Conservation (phyloP, 257 asterid species). For the Capsicum chinense region DNA sequence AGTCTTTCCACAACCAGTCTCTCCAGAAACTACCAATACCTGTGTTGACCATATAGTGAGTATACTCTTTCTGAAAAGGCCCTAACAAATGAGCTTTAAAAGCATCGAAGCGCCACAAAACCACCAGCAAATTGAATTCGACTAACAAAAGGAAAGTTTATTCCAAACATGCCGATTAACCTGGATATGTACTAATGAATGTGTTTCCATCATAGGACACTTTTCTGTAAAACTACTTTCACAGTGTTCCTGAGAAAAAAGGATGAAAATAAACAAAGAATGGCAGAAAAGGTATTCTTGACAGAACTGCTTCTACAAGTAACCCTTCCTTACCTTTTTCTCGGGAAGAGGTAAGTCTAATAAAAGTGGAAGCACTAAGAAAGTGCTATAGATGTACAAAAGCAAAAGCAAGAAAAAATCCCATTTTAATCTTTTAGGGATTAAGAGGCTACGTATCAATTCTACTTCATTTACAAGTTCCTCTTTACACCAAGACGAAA, state of each 20-base stretch:
- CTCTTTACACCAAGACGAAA: not conserved
- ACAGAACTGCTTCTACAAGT: conserved; percentile 14
- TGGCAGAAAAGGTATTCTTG: not conserved
- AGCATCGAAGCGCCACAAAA: not conserved
- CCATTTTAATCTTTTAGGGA: not conserved
- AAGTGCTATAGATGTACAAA: not conserved
- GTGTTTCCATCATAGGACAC: not conserved
- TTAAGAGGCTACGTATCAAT: not conserved
- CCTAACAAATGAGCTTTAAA: not conserved
- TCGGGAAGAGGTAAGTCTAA: not conserved
- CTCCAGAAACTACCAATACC: conserved; percentile 98
- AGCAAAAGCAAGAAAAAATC: not conserved
- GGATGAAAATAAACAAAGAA: not conserved
- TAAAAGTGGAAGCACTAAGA: conserved; percentile 2
- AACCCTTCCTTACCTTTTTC: not conserved
- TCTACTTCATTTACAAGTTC: conserved; percentile 11
- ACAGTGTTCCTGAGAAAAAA: not conserved
- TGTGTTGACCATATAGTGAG: conserved; percentile 37
- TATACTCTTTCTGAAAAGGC: not conserved
- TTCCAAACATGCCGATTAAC: conserved; percentile 5
- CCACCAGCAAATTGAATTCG: conserved; percentile 4
- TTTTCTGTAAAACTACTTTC: not conserved
- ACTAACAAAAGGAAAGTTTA: not conserved
- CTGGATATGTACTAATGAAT: not conserved
- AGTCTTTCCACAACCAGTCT: conserved; percentile 99